phyloP scores from a whole-genome alignment of 176 grass and related monocot species.

The Guadua angustifolia region DNA sequence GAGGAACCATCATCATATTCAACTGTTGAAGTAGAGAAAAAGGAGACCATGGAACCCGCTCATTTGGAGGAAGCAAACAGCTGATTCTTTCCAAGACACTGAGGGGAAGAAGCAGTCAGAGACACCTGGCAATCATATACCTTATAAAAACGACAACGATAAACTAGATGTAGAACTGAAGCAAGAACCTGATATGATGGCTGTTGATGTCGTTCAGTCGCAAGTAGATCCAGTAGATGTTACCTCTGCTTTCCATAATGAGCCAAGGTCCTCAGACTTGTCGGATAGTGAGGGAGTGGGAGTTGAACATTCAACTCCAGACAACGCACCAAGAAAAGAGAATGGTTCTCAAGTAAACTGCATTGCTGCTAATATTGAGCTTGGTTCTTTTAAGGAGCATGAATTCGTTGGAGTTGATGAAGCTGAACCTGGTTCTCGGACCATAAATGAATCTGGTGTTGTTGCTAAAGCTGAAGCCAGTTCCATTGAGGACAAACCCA shows the following conservation, averaged over 20 bases:
- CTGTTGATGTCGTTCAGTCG: conserved; percentile 22
- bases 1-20: background rate
- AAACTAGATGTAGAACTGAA: conserved; percentile 14
- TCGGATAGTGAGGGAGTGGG: background rate
- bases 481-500: background rate
- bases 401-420: conserved; percentile 20
- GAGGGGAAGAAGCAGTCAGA: conserved; percentile 11
- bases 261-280: conserved; percentile 26
- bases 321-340: background rate
- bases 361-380: background rate
- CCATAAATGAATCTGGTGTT: background rate
- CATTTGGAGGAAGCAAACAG: conserved; percentile 13
- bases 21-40: conserved; percentile 32
- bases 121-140: background rate
- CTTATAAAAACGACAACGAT: conserved; percentile 31
- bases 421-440: conserved; percentile 24
- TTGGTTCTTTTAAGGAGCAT: conserved; percentile 25
- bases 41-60: background rate
- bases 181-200: conserved; percentile 8
- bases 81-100: conserved; percentile 27
- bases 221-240: background rate
- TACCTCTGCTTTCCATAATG: conserved; percentile 20
- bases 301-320: conserved; percentile 1
- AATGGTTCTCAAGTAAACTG: conserved; percentile 32
- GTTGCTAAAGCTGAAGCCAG: conserved; percentile 13